Conservation (phyloP, 2,329 filamentous ascomycete species). For the Pseudonectria foliicola region DNA sequence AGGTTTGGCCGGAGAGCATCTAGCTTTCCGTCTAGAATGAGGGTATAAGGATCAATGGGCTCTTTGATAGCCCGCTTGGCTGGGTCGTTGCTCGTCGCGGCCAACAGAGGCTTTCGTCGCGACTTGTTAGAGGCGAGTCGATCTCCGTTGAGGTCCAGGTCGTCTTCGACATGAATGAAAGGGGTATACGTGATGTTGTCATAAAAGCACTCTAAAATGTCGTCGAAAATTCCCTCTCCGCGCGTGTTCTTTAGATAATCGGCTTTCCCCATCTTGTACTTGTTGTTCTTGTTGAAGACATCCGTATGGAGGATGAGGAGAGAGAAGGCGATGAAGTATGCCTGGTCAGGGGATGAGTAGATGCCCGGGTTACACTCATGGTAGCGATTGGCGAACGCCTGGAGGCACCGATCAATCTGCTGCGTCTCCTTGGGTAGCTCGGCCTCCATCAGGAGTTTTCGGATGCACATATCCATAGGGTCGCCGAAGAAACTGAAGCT, state of each 20-base stretch:
- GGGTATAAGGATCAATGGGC: slow-evolving; percentile 87
- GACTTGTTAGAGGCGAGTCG: slow-evolving; percentile 64
- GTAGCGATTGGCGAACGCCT: slow-evolving; percentile 92
- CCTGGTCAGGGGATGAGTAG: slow-evolving; percentile 82
- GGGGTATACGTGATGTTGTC: slow-evolving; percentile 98
- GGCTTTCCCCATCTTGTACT: slow-evolving; percentile 93
- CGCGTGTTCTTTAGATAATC: slow-evolving; percentile 95
- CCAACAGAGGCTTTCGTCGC: slow-evolving; percentile 63
- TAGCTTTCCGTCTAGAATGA: slow-evolving; percentile 85
- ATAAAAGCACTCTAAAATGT: slow-evolving; percentile 92
- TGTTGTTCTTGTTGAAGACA: slow-evolving; percentile 99
- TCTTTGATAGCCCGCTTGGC: slow-evolving; percentile 64
- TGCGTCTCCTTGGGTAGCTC: slow-evolving; percentile 96
- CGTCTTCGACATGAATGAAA: slow-evolving; percentile 95
- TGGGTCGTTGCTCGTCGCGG: slow-evolving; percentile 45
- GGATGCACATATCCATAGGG: slow-evolving; percentile 94
- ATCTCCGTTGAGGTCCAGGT: slow-evolving; percentile 71
- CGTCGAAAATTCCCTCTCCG: slow-evolving; percentile 86
- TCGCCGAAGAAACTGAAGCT: slow-evolving; percentile 93
- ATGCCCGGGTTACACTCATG: slow-evolving; percentile 98
- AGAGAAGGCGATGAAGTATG: slow-evolving; percentile 98
- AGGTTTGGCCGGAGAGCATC: slow-evolving; percentile 77
- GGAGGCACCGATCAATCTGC: slow-evolving; percentile 90
- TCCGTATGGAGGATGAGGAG: slow-evolving; percentile 94
- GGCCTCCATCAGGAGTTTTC: slow-evolving; percentile 93